Base-by-base conservation (phyloP, 2,329 filamentous ascomycete species). In the Metarhizium humberi region DNA sequence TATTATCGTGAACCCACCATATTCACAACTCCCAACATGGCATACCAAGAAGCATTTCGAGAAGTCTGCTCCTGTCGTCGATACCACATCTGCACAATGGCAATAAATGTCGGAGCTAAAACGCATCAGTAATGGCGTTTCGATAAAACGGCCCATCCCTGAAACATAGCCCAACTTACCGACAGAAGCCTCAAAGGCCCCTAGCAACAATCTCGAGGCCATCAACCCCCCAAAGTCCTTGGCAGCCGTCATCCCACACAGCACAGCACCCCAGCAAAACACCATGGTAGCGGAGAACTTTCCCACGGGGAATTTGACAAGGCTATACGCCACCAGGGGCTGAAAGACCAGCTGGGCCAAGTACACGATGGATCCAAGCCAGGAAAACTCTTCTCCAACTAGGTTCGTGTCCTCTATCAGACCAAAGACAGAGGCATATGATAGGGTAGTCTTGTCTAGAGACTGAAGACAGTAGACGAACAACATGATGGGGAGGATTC, bases 381-480 rank as follows among this genome's bases (percentile, higher is more conserved):
- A 85, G 2, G 81, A 84, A 60, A 72, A 76, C 73, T 86, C 74
- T 51, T 80, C 71, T 16, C 80, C 80, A 8, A 76, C 69, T 1
- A 86, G 76, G 45, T 76, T 64, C 0, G 81, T 78, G 63, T 84
- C 79, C 52, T 82, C 71, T 36, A 82, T 77, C 11, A 87, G 71
- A 2, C 82, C 82, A 60, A 86, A 86, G 11, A 86, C 78, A 0
- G 82, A 84, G 3, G 80, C 80, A 61, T 85, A 86, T 2, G 69
- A 71, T 69, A 86, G 71, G 0, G 80, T 82, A 0, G 81, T 77
- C 66, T 86, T 86, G 69, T 86, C 83, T 6, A 85, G 71, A 11
- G 77, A 78, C 59, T 86, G 83, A 0, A 86, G 73, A 62, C 82
- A 85, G 67, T 86, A 86, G 20, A 84, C 79, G 6, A 75, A 73